Conservation (phyloP, 305 asterid genomes). For the Rubia tinctorum region DNA sequence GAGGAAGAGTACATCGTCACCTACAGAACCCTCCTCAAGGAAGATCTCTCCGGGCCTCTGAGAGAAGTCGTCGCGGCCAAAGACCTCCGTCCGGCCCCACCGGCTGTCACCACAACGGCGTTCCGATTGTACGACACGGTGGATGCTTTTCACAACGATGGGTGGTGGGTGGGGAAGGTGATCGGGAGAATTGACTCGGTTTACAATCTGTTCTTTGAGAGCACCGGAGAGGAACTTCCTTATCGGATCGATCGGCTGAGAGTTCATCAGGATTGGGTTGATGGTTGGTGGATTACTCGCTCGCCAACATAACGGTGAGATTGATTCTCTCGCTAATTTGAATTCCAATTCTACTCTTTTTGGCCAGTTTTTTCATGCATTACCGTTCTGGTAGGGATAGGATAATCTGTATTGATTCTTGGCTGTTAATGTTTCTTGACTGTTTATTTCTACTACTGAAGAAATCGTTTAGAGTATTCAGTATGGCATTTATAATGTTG, state of each 20-base stretch:
- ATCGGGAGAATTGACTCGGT: constrained; percentile 2
- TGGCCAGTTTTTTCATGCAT: no score
- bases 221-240: not conserved
- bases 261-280: constrained; percentile 27
- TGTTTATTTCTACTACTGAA: no score
- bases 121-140: constrained; percentile 4
- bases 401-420: no score
- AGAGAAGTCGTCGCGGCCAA: not conserved
- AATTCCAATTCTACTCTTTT: no score
- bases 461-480: no score
- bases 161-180: constrained; percentile 28
- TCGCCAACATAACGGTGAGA: not conserved
- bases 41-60: not conserved
- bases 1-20: not conserved
- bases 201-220: not conserved
- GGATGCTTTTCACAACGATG: constrained; percentile 26
- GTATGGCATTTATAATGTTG: no score
- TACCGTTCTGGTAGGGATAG: no score
- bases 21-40: not conserved
- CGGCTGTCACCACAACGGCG: not conserved
- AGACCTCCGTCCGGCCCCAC: not conserved
- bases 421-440: no score
- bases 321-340: no score
- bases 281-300: constrained; percentile 21
- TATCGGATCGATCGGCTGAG: not conserved